Conservation (phyloP, 345 rosid genomes). For the Tarenaya hassleriana region DNA sequence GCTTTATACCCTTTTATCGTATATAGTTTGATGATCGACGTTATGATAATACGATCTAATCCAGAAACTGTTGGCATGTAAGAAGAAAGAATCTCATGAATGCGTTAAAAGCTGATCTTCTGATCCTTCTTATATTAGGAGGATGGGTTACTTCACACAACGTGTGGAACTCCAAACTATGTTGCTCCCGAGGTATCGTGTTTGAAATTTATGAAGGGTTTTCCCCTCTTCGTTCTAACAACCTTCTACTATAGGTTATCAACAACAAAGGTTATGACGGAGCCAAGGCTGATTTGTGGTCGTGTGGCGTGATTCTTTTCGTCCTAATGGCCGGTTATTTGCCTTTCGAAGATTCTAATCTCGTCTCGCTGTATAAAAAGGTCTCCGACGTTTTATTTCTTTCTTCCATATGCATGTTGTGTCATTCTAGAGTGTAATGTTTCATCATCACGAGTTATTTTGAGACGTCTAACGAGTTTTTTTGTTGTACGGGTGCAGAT, state of each 20-base stretch:
- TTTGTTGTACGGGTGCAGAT: conserved; percentile 73
- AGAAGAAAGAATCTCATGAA: conserved; percentile 4
- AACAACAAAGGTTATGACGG: conserved; percentile 95
- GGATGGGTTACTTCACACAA: conserved; percentile 96
- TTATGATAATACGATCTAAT: background rate
- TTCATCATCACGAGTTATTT: too few relatives aligned
- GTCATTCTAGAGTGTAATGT: conserved; percentile 11
- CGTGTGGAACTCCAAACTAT: conserved; percentile 99
- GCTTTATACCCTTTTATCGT: conserved; percentile 11
- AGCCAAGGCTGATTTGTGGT: conserved; percentile 96
- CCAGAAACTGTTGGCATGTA: conserved; percentile 11
- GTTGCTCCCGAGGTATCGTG: conserved; percentile 99
- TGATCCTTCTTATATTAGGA: conserved; percentile 41
- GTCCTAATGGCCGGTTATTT: conserved; percentile 96
- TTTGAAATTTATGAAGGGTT: conserved; percentile 26
- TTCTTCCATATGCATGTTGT: conserved; percentile 10
- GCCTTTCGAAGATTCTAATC: conserved; percentile 92
- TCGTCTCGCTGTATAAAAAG: conserved; percentile 75
- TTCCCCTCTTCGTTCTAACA: conserved; percentile 9
- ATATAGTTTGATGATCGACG: conserved; percentile 2
- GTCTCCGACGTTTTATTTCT: conserved; percentile 24
- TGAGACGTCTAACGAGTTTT: conserved; percentile 19
- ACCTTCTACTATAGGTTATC: conserved; percentile 51
- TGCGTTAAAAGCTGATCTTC: background rate
- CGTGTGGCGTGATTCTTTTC: conserved; percentile 95